Percentiles rank a stretch among this genome's conserved stretches.
Evolutionary conservation across 352 stramenopile species (phyloP).

Genomic region (Phytophthora foliorum): DNA sequence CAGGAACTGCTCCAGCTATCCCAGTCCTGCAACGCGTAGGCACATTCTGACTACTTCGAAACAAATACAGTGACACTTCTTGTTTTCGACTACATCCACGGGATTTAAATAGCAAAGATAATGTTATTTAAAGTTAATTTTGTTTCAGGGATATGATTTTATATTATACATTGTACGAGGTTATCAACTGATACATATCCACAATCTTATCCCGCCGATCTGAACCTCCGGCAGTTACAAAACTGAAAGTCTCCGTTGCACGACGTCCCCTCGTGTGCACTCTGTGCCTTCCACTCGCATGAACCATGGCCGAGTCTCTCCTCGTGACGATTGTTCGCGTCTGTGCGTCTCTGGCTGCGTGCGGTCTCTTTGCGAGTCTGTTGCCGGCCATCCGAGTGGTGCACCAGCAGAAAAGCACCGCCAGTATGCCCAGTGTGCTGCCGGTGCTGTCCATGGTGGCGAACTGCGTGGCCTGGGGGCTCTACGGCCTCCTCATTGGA

Average conservation of each 20-base stretch:
- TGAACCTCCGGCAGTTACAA: background rate
- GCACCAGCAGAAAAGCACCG: slow-evolving; percentile 40
- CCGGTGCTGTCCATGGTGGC: slow-evolving; percentile 69
- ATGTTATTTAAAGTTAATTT: too few relatives aligned
- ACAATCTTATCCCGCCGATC: too few relatives aligned
- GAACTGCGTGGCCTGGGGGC: slow-evolving; percentile 67
- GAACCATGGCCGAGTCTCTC: slow-evolving; percentile 33
- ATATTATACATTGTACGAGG: too few relatives aligned
- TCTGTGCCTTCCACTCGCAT: background rate
- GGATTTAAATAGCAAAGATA: too few relatives aligned
- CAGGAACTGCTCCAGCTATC: slow-evolving; percentile 30
- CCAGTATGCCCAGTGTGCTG: slow-evolving; percentile 46
- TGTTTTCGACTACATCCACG: background rate
- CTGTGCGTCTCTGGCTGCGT: slow-evolving; percentile 53
- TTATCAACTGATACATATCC: too few relatives aligned
- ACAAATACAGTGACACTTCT: background rate
- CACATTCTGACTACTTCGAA: background rate
- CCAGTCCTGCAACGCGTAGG: background rate
- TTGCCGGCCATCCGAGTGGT: slow-evolving; percentile 49
- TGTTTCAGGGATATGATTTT: too few relatives aligned
- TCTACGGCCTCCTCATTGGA: slow-evolving; percentile 58
- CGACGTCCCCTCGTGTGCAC: background rate
- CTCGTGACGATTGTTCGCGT: slow-evolving; percentile 48
- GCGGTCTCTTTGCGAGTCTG: slow-evolving; percentile 58
- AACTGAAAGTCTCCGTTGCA: background rate